Evolutionary conservation across 306 rosid species (phyloP), one percentile per base, ranked within the genome.

Genomic region (Biancaea sappan): DNA sequence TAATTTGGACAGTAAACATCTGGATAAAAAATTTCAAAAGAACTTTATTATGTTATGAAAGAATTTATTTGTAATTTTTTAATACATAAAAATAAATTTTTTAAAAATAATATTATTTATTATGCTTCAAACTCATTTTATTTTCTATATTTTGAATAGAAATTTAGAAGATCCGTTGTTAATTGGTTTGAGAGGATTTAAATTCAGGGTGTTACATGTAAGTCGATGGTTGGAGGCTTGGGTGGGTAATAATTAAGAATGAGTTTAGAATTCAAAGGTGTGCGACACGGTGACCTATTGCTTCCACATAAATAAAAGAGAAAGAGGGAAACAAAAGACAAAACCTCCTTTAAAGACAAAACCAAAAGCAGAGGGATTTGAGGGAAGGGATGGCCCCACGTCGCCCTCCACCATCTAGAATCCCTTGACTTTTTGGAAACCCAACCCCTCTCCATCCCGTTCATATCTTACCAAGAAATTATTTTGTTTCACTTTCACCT

Each of bases 341-440:
- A 18, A 69, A 74, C 73, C 58, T 6, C 77, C 60, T 63, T 29
- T 21, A 60, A 77, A 54, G 63, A 71, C 51, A 63, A 61, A 40
- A 8, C n/a, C n/a, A n/a, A n/a, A 28, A 12, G 48, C 13, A 1
- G 16, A 25, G 19, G 65, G 44, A 57, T 12, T 35, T 43, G 74
- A 37, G 74, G 73, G 46, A 62, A 6, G 40, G 25, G 4, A 1
- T 28, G 74, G 81, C 76, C 72, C 72, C 9, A 66, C 74, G 51
- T 29, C 74, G 51, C 22, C 59, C 31, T 8, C 25, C 31, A 1
- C 19, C 78, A 73, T 84, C 88, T 74, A 80, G 88, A 80, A 78
- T 44, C 25, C 58, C 84, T 88, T 84, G 96, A 91, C 96, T 81
- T 84, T 80, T 9, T 1, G 53, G 24, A 65, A 65, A 2, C 64